Evolutionary conservation across 2,329 filamentous ascomycete genomes (phyloP).

Genomic region (Sclerotinia glacialis): DNA sequence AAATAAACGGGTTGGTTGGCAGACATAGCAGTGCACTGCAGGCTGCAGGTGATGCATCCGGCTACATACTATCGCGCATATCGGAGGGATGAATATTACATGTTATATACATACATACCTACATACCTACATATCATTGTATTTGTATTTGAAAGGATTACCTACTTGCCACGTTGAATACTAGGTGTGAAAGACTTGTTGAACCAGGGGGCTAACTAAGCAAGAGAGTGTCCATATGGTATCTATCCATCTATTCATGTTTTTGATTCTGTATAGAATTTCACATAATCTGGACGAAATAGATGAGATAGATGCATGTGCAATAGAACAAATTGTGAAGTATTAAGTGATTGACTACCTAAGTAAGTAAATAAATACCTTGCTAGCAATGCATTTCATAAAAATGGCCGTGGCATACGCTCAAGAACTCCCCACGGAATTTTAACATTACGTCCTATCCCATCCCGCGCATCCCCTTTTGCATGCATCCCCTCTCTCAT

Average conservation of each 20-base stretch:
- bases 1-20: background rate
- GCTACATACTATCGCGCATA: background rate
- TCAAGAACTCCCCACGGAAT: background rate
- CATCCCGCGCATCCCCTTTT: background rate
- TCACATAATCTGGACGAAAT: too few species aligned
- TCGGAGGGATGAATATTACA: background rate
- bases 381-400: background rate
- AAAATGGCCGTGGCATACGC: background rate
- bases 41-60: background rate
- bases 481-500: slow-evolving; percentile 5
- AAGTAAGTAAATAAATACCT: background rate
- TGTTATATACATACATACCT: background rate
- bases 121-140: background rate
- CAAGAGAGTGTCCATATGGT: too few species aligned
- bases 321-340: background rate
- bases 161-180: background rate
- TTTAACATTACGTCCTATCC: background rate
- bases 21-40: background rate
- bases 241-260: too few species aligned
- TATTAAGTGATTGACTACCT: slow-evolving; percentile 6
- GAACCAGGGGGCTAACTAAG: too few species aligned
- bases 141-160: background rate
- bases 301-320: background rate
- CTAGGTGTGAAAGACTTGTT: background rate
- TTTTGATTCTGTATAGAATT: too few species aligned